phyloP scores from a whole-genome alignment of 257 asterid genomes.

The Echium plantagineum region DNA sequence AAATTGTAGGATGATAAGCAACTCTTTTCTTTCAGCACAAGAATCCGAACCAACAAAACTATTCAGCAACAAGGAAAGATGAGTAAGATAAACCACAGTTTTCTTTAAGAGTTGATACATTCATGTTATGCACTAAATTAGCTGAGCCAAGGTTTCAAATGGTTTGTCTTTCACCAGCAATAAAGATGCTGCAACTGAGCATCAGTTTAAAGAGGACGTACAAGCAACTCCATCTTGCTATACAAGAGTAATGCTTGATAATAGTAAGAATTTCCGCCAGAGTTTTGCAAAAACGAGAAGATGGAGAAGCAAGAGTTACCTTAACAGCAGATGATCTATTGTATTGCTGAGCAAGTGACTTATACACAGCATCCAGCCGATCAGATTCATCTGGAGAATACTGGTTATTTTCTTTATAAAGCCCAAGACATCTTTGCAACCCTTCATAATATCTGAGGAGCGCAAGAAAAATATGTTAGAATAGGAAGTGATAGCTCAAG shows the following conservation, averaged over 20 bases:
- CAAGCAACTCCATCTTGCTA: neutral
- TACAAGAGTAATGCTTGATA: neutral
- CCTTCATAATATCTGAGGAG: constrained; percentile 72
- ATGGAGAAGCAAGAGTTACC: constrained; percentile 27
- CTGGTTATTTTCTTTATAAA: constrained; percentile 40
- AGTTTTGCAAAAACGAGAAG: neutral
- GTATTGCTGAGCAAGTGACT: constrained; percentile 61
- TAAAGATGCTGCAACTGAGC: neutral
- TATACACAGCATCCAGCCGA: constrained; percentile 61
- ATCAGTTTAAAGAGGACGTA: neutral
- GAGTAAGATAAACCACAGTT: neutral
- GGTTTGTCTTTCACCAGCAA: neutral
- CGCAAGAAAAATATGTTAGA: neutral
- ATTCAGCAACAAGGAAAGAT: neutral
- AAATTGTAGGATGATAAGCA: neutral
- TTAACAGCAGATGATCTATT: constrained; percentile 91
- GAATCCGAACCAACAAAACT: neutral
- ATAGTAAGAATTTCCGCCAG: neutral
- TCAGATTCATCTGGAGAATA: constrained; percentile 62
- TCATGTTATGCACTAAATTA: neutral
- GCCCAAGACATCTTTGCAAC: constrained; percentile 75
- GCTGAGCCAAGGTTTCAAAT: neutral
- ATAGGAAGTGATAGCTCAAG: neutral
- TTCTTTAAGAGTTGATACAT: neutral
- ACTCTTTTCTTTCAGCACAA: neutral